Evolutionary conservation across 2,329 filamentous ascomycete species (phyloP).

Genomic region (Paracoccidioides brasiliensis): DNA sequence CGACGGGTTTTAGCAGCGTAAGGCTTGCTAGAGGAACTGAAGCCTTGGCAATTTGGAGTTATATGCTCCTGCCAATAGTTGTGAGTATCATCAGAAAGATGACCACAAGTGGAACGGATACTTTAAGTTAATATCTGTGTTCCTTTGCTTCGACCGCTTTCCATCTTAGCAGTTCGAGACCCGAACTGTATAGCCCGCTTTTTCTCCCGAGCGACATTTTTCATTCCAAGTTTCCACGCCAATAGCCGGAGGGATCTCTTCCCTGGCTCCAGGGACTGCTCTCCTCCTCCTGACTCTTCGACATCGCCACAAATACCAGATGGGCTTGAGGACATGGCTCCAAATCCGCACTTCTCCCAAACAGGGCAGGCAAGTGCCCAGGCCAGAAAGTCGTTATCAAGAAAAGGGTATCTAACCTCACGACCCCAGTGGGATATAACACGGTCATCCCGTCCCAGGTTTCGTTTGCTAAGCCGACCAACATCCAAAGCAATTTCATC

Average conservation of each 20-base stretch:
- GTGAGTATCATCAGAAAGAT: background rate
- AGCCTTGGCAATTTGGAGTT: background rate
- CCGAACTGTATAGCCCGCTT: constrained; percentile 87
- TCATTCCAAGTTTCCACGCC: constrained; percentile 61
- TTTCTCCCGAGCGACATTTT: constrained; percentile 64
- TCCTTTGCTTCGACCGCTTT: constrained; percentile 51
- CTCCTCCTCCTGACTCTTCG: constrained; percentile 13
- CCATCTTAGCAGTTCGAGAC: constrained; percentile 71
- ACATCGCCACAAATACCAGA: constrained; percentile 11
- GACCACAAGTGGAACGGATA: background rate
- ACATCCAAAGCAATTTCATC: constrained; percentile 80
- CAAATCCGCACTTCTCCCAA: constrained; percentile 81
- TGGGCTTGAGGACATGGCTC: constrained; percentile 28
- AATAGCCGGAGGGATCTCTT: constrained; percentile 72
- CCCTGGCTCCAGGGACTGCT: constrained; percentile 50
- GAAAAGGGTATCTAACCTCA: constrained; percentile 78
- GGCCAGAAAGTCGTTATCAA: constrained; percentile 75
- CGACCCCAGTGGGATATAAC: constrained; percentile 80
- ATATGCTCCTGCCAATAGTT: background rate
- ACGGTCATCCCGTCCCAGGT: constrained; percentile 85
- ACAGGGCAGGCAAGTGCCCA: constrained; percentile 65
- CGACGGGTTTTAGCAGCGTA: background rate
- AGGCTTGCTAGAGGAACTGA: background rate
- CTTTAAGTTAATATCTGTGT: constrained; percentile 40
- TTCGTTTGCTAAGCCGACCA: constrained; percentile 75